A percentile compares a stretch with the other conserved stretches of the same genome.
Conservation (phyloP, 2,329 filamentous ascomycete species). For the Xylaria sp. region DNA sequence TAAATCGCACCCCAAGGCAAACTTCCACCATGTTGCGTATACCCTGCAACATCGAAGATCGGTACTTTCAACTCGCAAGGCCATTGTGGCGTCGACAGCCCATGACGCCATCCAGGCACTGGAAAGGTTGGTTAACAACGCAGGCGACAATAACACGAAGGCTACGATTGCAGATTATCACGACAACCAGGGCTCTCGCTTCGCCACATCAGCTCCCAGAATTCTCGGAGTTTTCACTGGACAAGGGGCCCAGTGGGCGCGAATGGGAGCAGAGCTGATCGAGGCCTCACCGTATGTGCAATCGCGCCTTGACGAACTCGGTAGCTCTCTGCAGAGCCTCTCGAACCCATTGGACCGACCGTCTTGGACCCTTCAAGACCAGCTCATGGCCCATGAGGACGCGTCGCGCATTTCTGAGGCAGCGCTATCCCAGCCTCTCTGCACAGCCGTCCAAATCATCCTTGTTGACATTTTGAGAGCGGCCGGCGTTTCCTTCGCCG, state of each 20-base stretch:
- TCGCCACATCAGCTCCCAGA: too few relatives aligned
- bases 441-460: constrained; percentile 42
- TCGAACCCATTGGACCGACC: constrained; percentile 43
- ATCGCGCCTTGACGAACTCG: constrained; percentile 36
- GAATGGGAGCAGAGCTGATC: constrained; percentile 44
- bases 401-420: constrained; percentile 47
- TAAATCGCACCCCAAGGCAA: background rate
- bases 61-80: constrained; percentile 5
- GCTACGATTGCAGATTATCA: too few relatives aligned
- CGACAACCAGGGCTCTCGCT: too few relatives aligned
- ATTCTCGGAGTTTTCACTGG: constrained; percentile 45
- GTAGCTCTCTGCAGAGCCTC: constrained; percentile 40
- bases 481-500: constrained; percentile 30
- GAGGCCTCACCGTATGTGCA: constrained; percentile 7
- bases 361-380: constrained; percentile 44
- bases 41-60: constrained; percentile 27
- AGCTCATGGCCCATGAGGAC: constrained; percentile 22
- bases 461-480: constrained; percentile 36
- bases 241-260: constrained; percentile 47
- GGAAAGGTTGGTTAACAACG: too few relatives aligned
- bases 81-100: background rate
- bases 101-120: too few relatives aligned
- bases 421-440: constrained; percentile 48
- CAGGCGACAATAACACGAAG: too few relatives aligned
- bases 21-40: constrained; percentile 26